Evolutionary conservation across 2,329 filamentous ascomycete genomes (phyloP), one percentile per base, ranked within the genome.

Genomic region (Neonectria neomacrospora): DNA sequence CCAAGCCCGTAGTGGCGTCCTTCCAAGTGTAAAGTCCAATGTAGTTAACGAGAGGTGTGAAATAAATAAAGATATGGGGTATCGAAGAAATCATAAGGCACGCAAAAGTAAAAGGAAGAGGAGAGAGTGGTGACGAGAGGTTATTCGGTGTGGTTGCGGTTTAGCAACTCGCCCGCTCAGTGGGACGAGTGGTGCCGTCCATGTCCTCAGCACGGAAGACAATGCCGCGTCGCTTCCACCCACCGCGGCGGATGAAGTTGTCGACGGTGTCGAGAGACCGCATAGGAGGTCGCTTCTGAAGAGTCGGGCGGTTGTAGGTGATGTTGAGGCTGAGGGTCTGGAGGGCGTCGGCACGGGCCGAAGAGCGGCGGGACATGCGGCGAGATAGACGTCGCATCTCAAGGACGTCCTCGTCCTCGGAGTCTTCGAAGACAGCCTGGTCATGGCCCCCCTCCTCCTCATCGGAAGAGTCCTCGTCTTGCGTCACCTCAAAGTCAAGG

Each of bases 161-260:
- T 71, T 68, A 73, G 53, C 62, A 73, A 65, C 71, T 73, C 32
- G 68, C 68, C 48, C 71, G 67, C 44, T 73, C 68, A 48, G 50
- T 45, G 9, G 69, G 60, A 50, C 32, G 42, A 42, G 64, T 63
- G 28, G 58, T 50, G 41, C 53, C 54, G 30, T 78, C 76, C 18
- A 79, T 68, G 34, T 79, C 78, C 28, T 79, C 73, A 32, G 73
- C 66, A 58, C 78, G 71, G 60, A 82, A 81, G 72, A 81, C 73
- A 44, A 82, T 77, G 53, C 79, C 80, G 12, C 79, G 74, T 58
- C 80, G 74, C 75, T 82, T 82, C 80, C 80, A 82, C 34, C 80
- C 79, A 39, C 79, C 78, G 16, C 78, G 77, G 74, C 80, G 80
- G 67, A 80, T 75, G 37, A 80, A 79, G 67, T 81, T 74, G 51